Percentiles rank a stretch among this genome's conserved stretches.
These are phyloP conservation scores for Daedaleopsis nitida DNA, from an alignment of 768 basidiomycete species.

Conservation along the genomic window DNA sequence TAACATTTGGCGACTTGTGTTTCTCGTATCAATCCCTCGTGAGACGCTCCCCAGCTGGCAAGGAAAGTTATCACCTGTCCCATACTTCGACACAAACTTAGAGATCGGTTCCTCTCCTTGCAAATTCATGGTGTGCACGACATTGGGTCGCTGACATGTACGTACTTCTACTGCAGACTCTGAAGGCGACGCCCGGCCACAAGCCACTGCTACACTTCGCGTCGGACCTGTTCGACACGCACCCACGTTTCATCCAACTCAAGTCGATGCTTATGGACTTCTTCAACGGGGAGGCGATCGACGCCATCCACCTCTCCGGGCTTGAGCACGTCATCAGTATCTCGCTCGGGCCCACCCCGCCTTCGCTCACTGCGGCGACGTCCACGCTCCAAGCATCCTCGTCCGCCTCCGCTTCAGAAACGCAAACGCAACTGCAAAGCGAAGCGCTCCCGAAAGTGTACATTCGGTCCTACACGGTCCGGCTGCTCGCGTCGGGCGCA, in stretches of 20 bases:
- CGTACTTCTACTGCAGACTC: slow-evolving; percentile 54
- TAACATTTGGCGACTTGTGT: no score
- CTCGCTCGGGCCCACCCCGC: slow-evolving; percentile 66
- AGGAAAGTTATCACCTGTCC: no score
- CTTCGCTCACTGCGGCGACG: slow-evolving; percentile 48
- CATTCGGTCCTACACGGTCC: slow-evolving; percentile 82
- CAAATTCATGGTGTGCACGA: no score
- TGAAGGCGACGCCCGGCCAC: slow-evolving; percentile 87
- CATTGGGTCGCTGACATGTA: not conserved
- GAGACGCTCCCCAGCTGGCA: no score
- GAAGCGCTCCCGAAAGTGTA: slow-evolving; percentile 75
- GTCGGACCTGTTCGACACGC: slow-evolving; percentile 91
- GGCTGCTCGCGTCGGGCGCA: slow-evolving; percentile 73
- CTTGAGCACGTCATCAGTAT: slow-evolving; percentile 89
- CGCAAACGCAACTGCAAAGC: not conserved
- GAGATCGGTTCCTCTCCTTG: no score
- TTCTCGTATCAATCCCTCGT: no score
- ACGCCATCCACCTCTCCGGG: slow-evolving; percentile 80
- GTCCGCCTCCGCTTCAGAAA: slow-evolving; percentile 16
- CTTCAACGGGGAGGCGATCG: slow-evolving; percentile 86
- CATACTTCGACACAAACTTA: no score
- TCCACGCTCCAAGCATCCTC: slow-evolving; percentile 19
- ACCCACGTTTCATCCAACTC: slow-evolving; percentile 88
- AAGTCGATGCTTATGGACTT: slow-evolving; percentile 91
- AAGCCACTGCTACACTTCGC: slow-evolving; percentile 96